phyloP scores from a whole-genome alignment of 2,329 filamentous ascomycete species.

The Colletotrichum sp. region DNA sequence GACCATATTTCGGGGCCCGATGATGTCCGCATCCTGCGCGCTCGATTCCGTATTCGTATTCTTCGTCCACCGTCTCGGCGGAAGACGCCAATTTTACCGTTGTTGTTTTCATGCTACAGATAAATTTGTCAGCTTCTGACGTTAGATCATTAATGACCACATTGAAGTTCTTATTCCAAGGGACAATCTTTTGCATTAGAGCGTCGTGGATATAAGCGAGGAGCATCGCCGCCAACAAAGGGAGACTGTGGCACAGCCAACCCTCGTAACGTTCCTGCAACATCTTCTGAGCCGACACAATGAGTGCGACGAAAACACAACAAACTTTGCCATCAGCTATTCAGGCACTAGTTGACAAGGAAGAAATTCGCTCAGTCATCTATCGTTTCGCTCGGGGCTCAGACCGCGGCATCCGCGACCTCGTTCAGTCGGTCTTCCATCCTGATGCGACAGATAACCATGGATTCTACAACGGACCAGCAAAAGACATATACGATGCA shows the following conservation, averaged over 20 bases:
- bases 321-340: accelerated
- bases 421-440: neutral
- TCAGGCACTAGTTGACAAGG: neutral
- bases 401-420: neutral
- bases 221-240: accelerated
- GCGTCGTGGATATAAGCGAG: accelerated
- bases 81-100: accelerated
- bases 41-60: neutral
- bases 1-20: neutral
- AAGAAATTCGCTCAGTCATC: neutral
- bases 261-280: accelerated
- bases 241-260: accelerated
- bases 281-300: accelerated
- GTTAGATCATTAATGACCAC: accelerated
- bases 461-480: neutral
- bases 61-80: neutral
- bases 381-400: neutral
- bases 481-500: neutral
- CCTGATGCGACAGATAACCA: neutral
- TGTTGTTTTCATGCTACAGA: accelerated
- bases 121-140: neutral
- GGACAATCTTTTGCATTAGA: accelerated
- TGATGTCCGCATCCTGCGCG: accelerated
- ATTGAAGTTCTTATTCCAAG: accelerated
- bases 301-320: accelerated